Evolutionary conservation across 2,329 filamentous ascomycete species (phyloP), one percentile per base, ranked within the genome.

Genomic region (Curvularia hawaiiensis): DNA sequence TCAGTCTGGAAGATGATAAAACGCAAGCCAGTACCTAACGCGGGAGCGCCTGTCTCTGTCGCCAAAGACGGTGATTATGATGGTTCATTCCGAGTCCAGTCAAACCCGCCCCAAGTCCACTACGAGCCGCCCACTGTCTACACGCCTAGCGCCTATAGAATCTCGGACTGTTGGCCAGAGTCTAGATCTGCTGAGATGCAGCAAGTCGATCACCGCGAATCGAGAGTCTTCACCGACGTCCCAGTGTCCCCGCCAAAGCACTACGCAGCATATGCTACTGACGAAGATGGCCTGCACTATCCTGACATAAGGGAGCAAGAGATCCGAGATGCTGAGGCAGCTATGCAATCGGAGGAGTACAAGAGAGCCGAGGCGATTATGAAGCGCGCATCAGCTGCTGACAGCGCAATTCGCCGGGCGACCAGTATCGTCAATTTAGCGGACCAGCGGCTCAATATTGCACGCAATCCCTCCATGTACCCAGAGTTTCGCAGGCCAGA

Each of bases 1-100:
- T 31, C 58, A 7, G 22, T 56, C 9, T 59, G 53, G 54, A n/a
- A 41, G 16, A 52, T 43, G 24, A 47, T 33, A 3, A 62, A 56
- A 14, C 24, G 30, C 7, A 56, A 50, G 14, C 2, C 54, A 6
- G 40, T 22, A 9, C 35, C 30, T 12, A 50, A 47, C 22, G 22
- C 8, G 4, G 41, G 38, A 20, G n/a, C 30, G 3, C 9, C 35
- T 11, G 6, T 48, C 4, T 4, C 51, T 3, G 38, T 59, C 24
- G 4, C 20, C 9, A 11, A 26, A 7, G 47, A 51, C 14, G 0
- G n/a, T 12, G 12, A 30, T 11, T n/a, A 28, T 4, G 6, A 24
- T 6, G 11, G 31, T 26, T 39, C 35, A 6, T 22, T 16, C 28
- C 26, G 22, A 9, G 26, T 22, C 11, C 26, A 49, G 20, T 1